Evolutionary conservation across 192 early-diverging fungal species (phyloP).

Genomic region (Coemansia sp.): DNA sequence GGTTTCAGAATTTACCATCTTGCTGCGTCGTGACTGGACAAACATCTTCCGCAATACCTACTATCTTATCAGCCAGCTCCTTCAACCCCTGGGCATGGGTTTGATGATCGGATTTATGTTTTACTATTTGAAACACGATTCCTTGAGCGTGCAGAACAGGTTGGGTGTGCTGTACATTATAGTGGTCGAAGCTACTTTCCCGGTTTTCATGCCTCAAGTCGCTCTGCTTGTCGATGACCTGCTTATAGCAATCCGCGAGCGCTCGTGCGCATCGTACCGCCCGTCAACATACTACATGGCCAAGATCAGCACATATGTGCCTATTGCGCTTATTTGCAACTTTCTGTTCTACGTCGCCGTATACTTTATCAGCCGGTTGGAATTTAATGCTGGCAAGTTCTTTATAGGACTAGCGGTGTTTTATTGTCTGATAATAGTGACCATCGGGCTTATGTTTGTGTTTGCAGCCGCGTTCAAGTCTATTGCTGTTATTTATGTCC

Average conservation of each 20-base stretch:
- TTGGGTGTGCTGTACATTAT: conserved; percentile 51
- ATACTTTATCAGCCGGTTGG: conserved; percentile 47
- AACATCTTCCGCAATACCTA: conserved; percentile 44
- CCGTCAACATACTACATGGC: conserved; percentile 61
- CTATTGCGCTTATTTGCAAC: conserved; percentile 35
- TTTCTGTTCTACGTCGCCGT: conserved; percentile 34
- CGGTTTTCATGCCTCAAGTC: conserved; percentile 57
- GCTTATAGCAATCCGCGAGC: conserved; percentile 61
- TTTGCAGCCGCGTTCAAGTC: conserved; percentile 36
- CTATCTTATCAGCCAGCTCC: conserved; percentile 29
- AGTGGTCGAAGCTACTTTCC: conserved; percentile 58
- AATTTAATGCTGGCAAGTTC: conserved; percentile 37
- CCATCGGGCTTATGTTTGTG: conserved; percentile 47
- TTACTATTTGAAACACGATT: conserved; percentile 50
- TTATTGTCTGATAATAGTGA: conserved; percentile 38
- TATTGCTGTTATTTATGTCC: conserved; percentile 42
- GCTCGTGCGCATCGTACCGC: conserved; percentile 62
- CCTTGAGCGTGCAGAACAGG: conserved; percentile 49
- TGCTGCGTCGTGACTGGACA: conserved; percentile 54
- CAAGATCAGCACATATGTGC: conserved; percentile 58
- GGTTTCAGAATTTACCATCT: conserved; percentile 48
- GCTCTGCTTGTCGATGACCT: conserved; percentile 46
- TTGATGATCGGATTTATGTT: conserved; percentile 62
- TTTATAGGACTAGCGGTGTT: conserved; percentile 36
- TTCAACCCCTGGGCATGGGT: conserved; percentile 36